Conservation (phyloP, 2,329 filamentous ascomycete genomes). For the Fusarium beomiforme region DNA sequence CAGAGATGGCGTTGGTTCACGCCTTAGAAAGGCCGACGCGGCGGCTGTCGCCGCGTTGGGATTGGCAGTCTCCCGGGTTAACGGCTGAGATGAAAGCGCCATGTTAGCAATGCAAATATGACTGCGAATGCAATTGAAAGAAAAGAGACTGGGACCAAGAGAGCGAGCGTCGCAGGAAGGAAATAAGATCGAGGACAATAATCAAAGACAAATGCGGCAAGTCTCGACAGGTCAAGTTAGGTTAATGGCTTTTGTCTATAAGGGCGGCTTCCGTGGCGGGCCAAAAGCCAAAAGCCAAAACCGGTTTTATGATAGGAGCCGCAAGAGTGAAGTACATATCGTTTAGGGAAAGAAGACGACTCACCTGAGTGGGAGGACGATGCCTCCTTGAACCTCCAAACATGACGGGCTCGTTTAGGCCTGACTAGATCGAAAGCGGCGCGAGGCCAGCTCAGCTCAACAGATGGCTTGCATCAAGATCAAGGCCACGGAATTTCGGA, state of each 20-base stretch:
- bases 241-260: slow-evolving; percentile 5
- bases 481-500: slow-evolving; percentile 18
- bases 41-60: slow-evolving; percentile 83
- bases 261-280: slow-evolving; percentile 18
- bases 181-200: background rate
- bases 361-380: slow-evolving; percentile 60
- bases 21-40: slow-evolving; percentile 80
- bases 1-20: slow-evolving; percentile 70
- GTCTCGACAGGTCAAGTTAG: background rate
- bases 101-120: slow-evolving; percentile 38
- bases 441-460: slow-evolving; percentile 34
- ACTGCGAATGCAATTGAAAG: background rate
- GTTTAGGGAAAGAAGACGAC: slow-evolving; percentile 42
- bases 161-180: background rate
- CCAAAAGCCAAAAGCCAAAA: slow-evolving; percentile 38
- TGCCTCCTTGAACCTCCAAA: slow-evolving; percentile 63
- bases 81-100: slow-evolving; percentile 59
- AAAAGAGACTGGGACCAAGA: background rate
- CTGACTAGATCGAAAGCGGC: slow-evolving; percentile 34
- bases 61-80: slow-evolving; percentile 71
- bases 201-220: slow-evolving; percentile 7
- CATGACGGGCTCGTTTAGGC: slow-evolving; percentile 48
- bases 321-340: slow-evolving; percentile 2
- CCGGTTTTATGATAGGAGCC: slow-evolving; percentile 28
- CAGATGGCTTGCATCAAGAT: slow-evolving; percentile 39